Evolutionary conservation across 2,329 filamentous ascomycete genomes (phyloP).

Genomic region (Colletotrichum destructivum): DNA sequence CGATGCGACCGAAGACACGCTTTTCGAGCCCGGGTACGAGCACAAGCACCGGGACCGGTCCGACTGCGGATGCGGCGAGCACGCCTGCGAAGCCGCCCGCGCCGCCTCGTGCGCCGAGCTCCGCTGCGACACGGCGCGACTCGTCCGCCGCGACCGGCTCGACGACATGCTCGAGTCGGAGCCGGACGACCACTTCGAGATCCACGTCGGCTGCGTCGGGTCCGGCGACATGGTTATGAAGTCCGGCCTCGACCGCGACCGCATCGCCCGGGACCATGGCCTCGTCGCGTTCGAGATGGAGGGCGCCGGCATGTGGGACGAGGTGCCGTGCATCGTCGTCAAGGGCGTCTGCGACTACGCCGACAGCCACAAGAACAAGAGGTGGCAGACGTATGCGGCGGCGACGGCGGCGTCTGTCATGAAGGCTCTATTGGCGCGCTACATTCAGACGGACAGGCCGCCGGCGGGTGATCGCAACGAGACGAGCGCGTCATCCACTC

Average conservation of each 20-base stretch:
- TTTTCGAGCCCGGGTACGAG: conserved; percentile 50
- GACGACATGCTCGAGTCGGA: not conserved
- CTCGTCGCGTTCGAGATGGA: conserved; percentile 56
- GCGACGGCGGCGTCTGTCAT: conserved; percentile 53
- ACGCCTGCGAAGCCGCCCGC: conserved; percentile 44
- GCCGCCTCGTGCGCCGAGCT: conserved; percentile 45
- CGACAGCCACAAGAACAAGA: conserved; percentile 56
- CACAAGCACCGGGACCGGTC: conserved; percentile 50
- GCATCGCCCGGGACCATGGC: conserved; percentile 45
- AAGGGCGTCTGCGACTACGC: conserved; percentile 58
- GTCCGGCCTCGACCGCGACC: conserved; percentile 52
- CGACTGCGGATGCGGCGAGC: conserved; percentile 10
- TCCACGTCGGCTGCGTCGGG: conserved; percentile 55
- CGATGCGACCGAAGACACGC: conserved; percentile 48
- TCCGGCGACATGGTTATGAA: conserved; percentile 58
- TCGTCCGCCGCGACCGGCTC: not conserved
- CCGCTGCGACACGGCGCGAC: conserved; percentile 43
- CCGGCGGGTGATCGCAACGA: not conserved
- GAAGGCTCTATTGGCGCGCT: conserved; percentile 13
- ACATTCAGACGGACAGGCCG: conserved; percentile 11
- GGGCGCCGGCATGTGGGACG: conserved; percentile 51
- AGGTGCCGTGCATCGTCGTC: conserved; percentile 50
- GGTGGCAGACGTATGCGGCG: conserved; percentile 58
- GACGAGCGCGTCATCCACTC: too few relatives aligned
- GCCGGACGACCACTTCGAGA: conserved; percentile 14